A percentile compares a stretch with the other conserved stretches of the same genome.
These are phyloP conservation scores for Amanita pseudoporphyria DNA, from an alignment of 768 basidiomycete species.

Conservation along the genomic window DNA sequence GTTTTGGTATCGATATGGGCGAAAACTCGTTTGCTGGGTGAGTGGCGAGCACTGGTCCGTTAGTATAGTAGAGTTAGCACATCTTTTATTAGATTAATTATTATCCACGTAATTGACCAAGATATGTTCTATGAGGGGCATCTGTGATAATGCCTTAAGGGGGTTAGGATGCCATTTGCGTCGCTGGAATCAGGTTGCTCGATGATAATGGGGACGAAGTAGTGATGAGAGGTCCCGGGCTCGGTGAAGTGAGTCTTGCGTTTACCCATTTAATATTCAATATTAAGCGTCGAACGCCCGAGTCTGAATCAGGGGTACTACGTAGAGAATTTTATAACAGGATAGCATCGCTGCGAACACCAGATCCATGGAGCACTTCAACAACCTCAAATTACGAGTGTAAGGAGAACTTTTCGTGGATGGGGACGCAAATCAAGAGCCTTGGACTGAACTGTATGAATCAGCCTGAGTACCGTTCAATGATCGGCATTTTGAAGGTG, in stretches of 20 bases:
- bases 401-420: constrained; percentile 79
- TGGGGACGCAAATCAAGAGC: constrained; percentile 60
- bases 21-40: constrained; percentile 45
- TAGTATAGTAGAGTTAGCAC: not conserved
- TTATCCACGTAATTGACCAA: too few species aligned
- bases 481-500: constrained; percentile 64
- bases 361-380: constrained; percentile 68
- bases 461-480: constrained; percentile 66
- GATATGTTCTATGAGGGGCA: too few species aligned
- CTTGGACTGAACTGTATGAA: constrained; percentile 79
- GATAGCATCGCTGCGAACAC: constrained; percentile 74
- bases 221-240: constrained; percentile 62
- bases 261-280: too few species aligned
- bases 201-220: constrained; percentile 47
- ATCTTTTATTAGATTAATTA: too few species aligned
- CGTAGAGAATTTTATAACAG: constrained; percentile 74
- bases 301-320: constrained; percentile 21
- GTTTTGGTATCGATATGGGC: constrained; percentile 68
- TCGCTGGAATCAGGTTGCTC: constrained; percentile 51
- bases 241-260: constrained; percentile 62
- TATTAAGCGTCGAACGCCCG: not conserved
- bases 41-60: not conserved
- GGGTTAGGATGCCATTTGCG: constrained; percentile 26
- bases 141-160: too few species aligned
- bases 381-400: constrained; percentile 63